These are phyloP conservation scores for Aureobasidium lini DNA, from an alignment of 2,329 filamentous ascomycete genomes.

Conservation along the genomic window DNA sequence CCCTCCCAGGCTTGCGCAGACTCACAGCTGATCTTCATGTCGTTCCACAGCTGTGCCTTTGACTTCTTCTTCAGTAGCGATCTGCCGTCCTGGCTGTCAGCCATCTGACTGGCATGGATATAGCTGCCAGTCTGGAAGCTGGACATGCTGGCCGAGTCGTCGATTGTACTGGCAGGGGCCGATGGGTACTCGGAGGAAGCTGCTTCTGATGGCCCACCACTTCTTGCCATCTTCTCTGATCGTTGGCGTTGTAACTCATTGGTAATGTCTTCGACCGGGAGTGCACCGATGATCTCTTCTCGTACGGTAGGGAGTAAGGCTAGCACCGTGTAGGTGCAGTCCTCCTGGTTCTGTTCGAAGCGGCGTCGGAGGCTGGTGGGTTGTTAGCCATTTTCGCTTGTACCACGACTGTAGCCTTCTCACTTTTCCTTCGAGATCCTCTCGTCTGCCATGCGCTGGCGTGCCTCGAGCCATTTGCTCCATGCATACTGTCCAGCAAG, in stretches of 20 bases:
- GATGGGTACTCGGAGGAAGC: slow-evolving; percentile 51
- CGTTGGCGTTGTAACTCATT: slow-evolving; percentile 94
- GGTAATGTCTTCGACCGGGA: slow-evolving; percentile 88
- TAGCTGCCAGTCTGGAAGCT: slow-evolving; percentile 77
- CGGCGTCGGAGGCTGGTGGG: slow-evolving; percentile 70
- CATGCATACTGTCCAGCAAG: slow-evolving; percentile 88
- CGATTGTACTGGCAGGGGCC: slow-evolving; percentile 60
- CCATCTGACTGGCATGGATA: slow-evolving; percentile 72
- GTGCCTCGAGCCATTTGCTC: slow-evolving; percentile 82
- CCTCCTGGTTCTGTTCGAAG: slow-evolving; percentile 98
- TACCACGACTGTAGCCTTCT: background rate
- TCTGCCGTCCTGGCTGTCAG: slow-evolving; percentile 37
- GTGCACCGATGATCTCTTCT: slow-evolving; percentile 75
- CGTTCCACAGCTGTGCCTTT: slow-evolving; percentile 94
- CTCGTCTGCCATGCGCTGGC: slow-evolving; percentile 94
- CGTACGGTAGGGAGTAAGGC: slow-evolving; percentile 87
- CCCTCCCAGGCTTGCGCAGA: slow-evolving; percentile 16
- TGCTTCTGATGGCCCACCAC: slow-evolving; percentile 49
- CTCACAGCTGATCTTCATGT: slow-evolving; percentile 90
- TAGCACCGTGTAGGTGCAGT: slow-evolving; percentile 97
- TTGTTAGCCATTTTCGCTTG: background rate
- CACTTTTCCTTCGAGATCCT: slow-evolving; percentile 95
- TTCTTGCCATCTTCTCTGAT: slow-evolving; percentile 59
- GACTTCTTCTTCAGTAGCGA: slow-evolving; percentile 58
- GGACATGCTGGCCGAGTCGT: slow-evolving; percentile 69